These are phyloP conservation scores for Entrophospora sp. DNA, from an alignment of 192 early-diverging fungal genomes.

Conservation along the genomic window DNA sequence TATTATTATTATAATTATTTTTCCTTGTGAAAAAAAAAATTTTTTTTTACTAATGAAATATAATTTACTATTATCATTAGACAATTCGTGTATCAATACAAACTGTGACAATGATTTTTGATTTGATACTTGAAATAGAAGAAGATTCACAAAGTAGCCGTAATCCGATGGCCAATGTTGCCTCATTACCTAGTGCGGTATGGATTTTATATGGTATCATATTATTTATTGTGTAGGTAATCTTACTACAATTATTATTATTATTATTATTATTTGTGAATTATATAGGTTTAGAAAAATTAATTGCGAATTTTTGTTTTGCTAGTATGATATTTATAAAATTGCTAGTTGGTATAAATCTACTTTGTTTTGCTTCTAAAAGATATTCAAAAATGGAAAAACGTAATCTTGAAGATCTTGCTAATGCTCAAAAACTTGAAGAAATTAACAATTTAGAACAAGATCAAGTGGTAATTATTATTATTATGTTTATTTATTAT, in stretches of 20 bases:
- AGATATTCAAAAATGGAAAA: conserved; percentile 53
- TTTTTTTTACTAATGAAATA: conserved; percentile 38
- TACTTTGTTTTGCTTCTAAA: conserved; percentile 63
- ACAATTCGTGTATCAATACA: conserved; percentile 7
- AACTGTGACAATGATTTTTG: conserved; percentile 21
- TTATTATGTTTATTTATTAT: background rate
- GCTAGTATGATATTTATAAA: conserved; percentile 40
- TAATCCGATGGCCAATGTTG: conserved; percentile 14
- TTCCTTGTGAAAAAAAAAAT: background rate
- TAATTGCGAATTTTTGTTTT: background rate
- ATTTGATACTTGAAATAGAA: conserved; percentile 19
- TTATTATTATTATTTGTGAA: no score
- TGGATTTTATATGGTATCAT: conserved; percentile 17
- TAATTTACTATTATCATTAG: conserved; percentile 20
- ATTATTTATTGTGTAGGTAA: conserved; percentile 19
- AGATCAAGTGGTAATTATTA: conserved; percentile 35
- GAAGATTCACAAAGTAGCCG: conserved; percentile 15
- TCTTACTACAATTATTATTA: conserved; percentile 15
- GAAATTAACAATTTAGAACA: conserved; percentile 29
- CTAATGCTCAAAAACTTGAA: conserved; percentile 35
- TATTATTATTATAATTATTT: background rate
- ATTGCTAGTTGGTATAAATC: conserved; percentile 64
- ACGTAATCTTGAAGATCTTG: conserved; percentile 32
- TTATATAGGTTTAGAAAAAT: background rate
- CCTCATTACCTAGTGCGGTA: conserved; percentile 19